Evolutionary conservation across 176 grass and related monocot genomes (phyloP), one percentile per base, ranked within the genome.

Genomic region (Triticum turgidum): DNA sequence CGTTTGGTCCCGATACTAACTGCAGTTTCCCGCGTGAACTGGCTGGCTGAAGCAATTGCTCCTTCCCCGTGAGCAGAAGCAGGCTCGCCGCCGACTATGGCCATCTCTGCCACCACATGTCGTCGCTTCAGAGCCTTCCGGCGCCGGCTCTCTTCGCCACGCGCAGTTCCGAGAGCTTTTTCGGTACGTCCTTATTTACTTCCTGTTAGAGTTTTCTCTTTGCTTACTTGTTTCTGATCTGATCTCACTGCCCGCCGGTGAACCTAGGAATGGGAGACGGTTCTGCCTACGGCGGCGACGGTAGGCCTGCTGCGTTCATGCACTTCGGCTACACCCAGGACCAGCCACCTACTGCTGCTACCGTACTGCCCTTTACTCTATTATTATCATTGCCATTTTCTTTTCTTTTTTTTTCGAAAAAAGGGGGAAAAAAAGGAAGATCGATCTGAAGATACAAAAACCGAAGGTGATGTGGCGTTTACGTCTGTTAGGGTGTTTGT

Each of bases 111-210:
- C 74, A 86, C 14, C 65, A 80, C 35, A 17, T 83, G 33, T 79
- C 80, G 12, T 38, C 89, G 5, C 49, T 88, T n/a, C 75, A 89
- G 73, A 75, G 32, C 8, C 54, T 93, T 61, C 82, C 83, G 83
- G 1, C 74, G 18, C 67, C 86, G 1, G 21, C 82, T 4, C 6
- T 78, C 21, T 90, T 93, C 0, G 42, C 88, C n/a, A 52, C 62
- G 7, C 29, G 45, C 54, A 14, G 67, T 18, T 78, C 71, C 65
- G 65, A 88, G 14, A 82, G 34, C 59, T 83, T 80, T 69, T 66
- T 76, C 18, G 86, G 92, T 88, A 88, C 4, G 17, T 29, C 13
- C 5, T 17, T 47, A 22, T 9, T 21, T 21, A 21, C 54, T 59
- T 59, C 56, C 1, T 56, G 5, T 52, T 6, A 15, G 51, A 15